Conservation (phyloP, 2,329 filamentous ascomycete species). For the Alternaria arborescens region DNA sequence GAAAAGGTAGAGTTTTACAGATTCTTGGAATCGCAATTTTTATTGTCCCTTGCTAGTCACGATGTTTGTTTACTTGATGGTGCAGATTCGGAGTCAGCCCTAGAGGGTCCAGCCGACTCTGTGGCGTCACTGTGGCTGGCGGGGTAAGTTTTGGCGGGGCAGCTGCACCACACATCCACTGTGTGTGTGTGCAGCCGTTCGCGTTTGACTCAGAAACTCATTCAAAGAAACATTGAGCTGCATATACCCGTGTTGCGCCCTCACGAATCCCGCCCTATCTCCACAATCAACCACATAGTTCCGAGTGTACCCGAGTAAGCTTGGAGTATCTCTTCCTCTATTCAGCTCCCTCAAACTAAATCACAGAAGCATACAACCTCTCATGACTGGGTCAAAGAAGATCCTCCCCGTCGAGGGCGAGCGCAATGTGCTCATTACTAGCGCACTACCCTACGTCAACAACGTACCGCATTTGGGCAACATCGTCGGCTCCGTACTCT, state of each 20-base stretch:
- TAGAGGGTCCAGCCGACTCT: constrained; percentile 9
- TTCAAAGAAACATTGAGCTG: constrained; percentile 15
- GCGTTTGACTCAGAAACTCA: constrained; percentile 35
- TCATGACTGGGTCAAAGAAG: constrained; percentile 49
- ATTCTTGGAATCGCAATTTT: not conserved
- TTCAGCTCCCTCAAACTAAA: not conserved
- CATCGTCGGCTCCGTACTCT: constrained; percentile 68
- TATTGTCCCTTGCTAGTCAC: not conserved
- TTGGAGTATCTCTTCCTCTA: rapidly evolving
- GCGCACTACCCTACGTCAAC: constrained; percentile 86
- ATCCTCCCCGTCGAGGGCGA: constrained; percentile 65
- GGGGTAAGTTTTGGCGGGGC: constrained; percentile 38
- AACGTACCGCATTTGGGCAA: constrained; percentile 75
- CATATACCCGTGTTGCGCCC: not conserved
- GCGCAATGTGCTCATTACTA: constrained; percentile 89
- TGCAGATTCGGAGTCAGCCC: constrained; percentile 4
- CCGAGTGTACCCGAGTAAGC: not conserved
- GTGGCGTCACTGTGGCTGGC: constrained; percentile 31
- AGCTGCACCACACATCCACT: constrained; percentile 19
- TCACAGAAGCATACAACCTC: constrained; percentile 7
- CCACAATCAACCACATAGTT: not conserved
- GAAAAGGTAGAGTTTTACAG: too few relatives aligned
- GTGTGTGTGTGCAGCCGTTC: constrained; percentile 18
- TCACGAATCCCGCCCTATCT: not conserved
- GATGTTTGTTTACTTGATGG: not conserved